Evolutionary conservation across 768 basidiomycete genomes (phyloP), one percentile per base, ranked within the genome.

Genomic region (Polyporus arcularius): DNA sequence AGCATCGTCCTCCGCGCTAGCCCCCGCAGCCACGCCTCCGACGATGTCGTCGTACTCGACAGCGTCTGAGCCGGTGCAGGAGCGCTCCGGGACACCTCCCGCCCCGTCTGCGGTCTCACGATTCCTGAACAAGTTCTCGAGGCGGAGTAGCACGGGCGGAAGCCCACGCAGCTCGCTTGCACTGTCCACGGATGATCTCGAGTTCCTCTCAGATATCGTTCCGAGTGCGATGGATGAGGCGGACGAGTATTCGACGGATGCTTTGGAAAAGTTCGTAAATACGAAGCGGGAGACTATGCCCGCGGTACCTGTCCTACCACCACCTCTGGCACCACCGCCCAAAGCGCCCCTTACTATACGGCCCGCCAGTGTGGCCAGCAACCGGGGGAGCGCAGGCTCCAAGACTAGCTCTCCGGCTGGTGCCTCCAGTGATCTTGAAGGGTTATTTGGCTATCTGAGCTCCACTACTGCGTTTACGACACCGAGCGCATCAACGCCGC

Each of bases 101-200:
- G 62, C 65, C 3, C 76, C 77, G 4, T 92, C 94, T 0, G 90
- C 85, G 8, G 90, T 95, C 35, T 92, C 92, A 11, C 85, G 94
- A 4, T 95, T 96, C 71, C 78, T 94, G 50, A 85, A 82, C 52
- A 84, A 91, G 50, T 90, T 96, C 72, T 86, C 75, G 30, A 70
- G 74, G 7, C 83, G 85, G 21, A 73, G 74, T 30, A 78, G 75
- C 49, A 65, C 77, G 18, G 61, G 73, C 4, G 58, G 76, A 50
- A 80, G 65, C 55, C 73, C 75, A 35, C 78, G 78, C 49, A 80
- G 79, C 53, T 85, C 89, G 32, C 71, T 95, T 38, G 82, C 91
- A 12, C 79, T 96, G 16, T 91, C 91, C 15, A 78, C 83, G 1
- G 86, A 91, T 59, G 94, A 96, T 70, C 78, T 96, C 31, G 88